A percentile compares a stretch with the other conserved stretches of the same genome.
Evolutionary conservation across 306 rosid genomes (phyloP).

Genomic region (Cucurbita maxima): DNA sequence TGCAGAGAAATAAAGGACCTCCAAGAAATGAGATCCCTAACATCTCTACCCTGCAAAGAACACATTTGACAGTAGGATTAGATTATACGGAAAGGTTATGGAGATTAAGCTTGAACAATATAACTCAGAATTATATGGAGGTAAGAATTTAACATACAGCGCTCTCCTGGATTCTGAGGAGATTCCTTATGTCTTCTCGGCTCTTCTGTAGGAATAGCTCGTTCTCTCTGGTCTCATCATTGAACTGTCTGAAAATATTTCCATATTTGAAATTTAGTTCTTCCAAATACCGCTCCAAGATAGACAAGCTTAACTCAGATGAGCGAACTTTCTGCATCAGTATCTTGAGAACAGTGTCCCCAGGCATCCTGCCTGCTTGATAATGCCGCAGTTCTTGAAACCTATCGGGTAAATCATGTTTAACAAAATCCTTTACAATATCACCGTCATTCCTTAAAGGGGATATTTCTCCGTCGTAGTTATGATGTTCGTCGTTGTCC

Average conservation of each 20-base stretch:
- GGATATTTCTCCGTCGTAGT: conserved; percentile 16
- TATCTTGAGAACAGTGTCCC: conserved; percentile 88
- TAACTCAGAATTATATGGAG: conserved; percentile 1
- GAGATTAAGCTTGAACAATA: not conserved
- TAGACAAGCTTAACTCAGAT: conserved; percentile 58
- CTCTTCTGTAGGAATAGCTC: conserved; percentile 42
- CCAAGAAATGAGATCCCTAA: conserved; percentile 50
- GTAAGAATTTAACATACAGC: conserved; percentile 38
- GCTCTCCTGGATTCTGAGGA: conserved; percentile 37
- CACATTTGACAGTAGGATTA: not conserved
- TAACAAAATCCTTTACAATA: conserved; percentile 32
- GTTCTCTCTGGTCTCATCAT: conserved; percentile 46
- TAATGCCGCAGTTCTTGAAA: conserved; percentile 59
- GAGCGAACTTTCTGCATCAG: conserved; percentile 90
- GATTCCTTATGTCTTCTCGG: conserved; percentile 38
- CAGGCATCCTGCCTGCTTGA: conserved; percentile 92
- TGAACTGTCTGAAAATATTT: conserved; percentile 50
- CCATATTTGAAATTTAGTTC: conserved; percentile 67
- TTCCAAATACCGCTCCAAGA: conserved; percentile 68
- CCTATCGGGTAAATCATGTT: conserved; percentile 31
- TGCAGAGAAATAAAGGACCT: conserved; percentile 49
- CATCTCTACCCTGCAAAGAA: conserved; percentile 46
- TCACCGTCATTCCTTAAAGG: conserved; percentile 20
- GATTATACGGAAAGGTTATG: not conserved
- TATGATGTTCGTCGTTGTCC: conserved; percentile 25